Conservation (phyloP, 148 eudicot genomes). For the Heliosperma pusillum region DNA sequence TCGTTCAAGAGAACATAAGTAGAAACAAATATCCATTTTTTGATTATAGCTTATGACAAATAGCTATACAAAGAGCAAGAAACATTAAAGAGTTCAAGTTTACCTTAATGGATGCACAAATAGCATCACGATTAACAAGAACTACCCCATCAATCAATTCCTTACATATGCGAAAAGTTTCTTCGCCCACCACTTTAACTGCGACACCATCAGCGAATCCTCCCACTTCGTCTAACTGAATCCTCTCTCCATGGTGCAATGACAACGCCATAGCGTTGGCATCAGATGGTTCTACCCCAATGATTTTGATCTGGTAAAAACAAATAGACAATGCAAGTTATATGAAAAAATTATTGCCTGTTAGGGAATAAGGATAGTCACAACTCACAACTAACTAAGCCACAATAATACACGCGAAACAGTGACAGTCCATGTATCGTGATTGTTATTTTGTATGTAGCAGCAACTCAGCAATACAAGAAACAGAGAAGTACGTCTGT, state of each 20-base stretch:
- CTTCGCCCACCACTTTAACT: slow-evolving; percentile 93
- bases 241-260: slow-evolving; percentile 73
- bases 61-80: neutral
- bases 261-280: slow-evolving; percentile 99
- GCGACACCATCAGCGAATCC: slow-evolving; percentile 99
- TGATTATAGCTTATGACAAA: neutral
- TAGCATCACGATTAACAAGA: slow-evolving; percentile 96
- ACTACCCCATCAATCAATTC: slow-evolving; percentile 90
- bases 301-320: slow-evolving; percentile 60
- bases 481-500: too few species aligned
- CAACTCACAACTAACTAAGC: neutral
- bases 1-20: too few species aligned
- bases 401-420: too few species aligned
- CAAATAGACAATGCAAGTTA: too few species aligned
- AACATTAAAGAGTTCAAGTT: neutral
- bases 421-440: too few species aligned
- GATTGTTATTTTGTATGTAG: too few species aligned
- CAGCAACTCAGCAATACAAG: too few species aligned
- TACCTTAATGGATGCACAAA: slow-evolving; percentile 98
- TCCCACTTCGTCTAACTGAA: slow-evolving; percentile 86
- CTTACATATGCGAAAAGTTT: slow-evolving; percentile 76
- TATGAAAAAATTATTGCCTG: too few species aligned
- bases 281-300: slow-evolving; percentile 94
- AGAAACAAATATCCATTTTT: too few species aligned
- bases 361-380: neutral